Conservation (phyloP, 371 early-diverging fungal species). For the Amoeboaphelidium protococcarum region DNA sequence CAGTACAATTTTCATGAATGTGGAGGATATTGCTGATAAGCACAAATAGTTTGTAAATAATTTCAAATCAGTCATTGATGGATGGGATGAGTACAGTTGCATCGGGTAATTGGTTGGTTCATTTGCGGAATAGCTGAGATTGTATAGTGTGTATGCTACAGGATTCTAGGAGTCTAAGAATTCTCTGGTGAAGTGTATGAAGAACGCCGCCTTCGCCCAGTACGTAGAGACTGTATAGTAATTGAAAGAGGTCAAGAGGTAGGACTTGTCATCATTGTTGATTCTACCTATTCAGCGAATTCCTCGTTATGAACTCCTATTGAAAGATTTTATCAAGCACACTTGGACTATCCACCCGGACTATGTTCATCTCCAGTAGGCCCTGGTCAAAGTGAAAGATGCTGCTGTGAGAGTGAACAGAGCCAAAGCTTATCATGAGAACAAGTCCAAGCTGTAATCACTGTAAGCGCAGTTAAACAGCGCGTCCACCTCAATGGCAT, state of each 20-base stretch:
- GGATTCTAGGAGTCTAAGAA: not conserved
- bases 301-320: constrained; percentile 42
- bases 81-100: not conserved
- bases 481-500: no score
- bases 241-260: not conserved
- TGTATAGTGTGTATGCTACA: not conserved
- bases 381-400: constrained; percentile 20
- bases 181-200: not conserved
- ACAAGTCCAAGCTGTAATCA: not conserved
- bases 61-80: not conserved
- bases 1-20: not conserved
- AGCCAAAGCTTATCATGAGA: not conserved
- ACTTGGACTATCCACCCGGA: constrained; percentile 33
- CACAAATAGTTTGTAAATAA: not conserved
- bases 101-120: not conserved
- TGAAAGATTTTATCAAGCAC: constrained; percentile 29
- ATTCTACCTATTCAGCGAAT: constrained; percentile 55
- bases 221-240: not conserved
- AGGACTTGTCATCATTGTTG: constrained; percentile 17
- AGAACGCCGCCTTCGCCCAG: not conserved
- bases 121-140: not conserved
- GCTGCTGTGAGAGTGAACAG: not conserved
- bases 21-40: not conserved
- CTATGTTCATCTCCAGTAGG: constrained; percentile 19
- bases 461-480: not conserved